Base-by-base conservation (phyloP, 176 grass and related monocot species). In the Carex littledalei region DNA sequence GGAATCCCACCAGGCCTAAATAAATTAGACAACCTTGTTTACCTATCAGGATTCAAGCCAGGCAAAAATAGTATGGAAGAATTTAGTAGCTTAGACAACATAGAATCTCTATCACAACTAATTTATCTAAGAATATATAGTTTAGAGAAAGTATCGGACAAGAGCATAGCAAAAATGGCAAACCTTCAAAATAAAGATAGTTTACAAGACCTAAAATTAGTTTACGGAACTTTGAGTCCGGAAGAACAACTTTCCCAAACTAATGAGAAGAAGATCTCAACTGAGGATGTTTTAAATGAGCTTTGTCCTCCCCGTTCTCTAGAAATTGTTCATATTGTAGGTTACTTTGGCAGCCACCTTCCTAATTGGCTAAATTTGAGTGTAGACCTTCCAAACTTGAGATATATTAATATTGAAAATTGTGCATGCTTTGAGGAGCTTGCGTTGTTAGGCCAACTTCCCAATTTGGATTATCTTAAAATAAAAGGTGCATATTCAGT, bases 71-170 rank as follows among this genome's bases (percentile, higher is more conserved):
- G 22, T 24, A 11, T 11, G 8, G 50, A 52, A 52, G 47, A 20
- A 76, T 15, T 52, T 20, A 53, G 71, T 76, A 29, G 74, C 6
- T 1, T 78, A 16, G 45, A 29, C 0, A 47, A 29, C 3, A 16
- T 78, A 53, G 74, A 18, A 78, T 0, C 74, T 2, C 74, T 78
- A 13, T 56, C n/a, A 2, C 45, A 78, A 7, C 74, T 56, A 12
- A 8, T 5, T 26, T 0, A 0, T 7, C 20, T 56, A 0, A 12
- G 0, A 0, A 15, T 78, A 26, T 0, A 4, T 4, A 8, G 45
- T 8, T 55, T 78, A 29, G 74, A 78, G 4, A 14, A 43, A 55
- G 52, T 37, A 14, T 22, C 20, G 6, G 21, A 78, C 1, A 26
- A 12, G 0, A 56, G 5, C n/a, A 37, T 55, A 18, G 74, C n/a